Conservation (phyloP, 176 grass and related monocot species). For the Zoysia pacifica region DNA sequence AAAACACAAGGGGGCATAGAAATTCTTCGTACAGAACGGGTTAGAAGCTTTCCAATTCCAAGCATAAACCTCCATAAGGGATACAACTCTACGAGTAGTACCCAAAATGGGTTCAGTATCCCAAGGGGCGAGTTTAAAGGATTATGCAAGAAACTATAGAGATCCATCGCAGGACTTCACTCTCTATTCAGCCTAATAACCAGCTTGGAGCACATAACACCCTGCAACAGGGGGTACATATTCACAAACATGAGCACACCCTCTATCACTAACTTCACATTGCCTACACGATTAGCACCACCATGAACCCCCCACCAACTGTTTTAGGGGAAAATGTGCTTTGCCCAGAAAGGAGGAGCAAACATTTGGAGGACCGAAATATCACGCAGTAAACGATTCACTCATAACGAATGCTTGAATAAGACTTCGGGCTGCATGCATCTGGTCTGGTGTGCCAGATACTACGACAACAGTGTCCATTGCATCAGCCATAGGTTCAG, state of each 20-base stretch:
- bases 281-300: slow-evolving; percentile 15
- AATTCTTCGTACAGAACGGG: too few relatives aligned
- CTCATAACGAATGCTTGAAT: slow-evolving; percentile 91
- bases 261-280: slow-evolving; percentile 14
- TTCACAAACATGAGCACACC: slow-evolving; percentile 18
- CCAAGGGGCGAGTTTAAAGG: not conserved
- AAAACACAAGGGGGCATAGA: too few relatives aligned
- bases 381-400: slow-evolving; percentile 61
- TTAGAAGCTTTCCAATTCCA: too few relatives aligned
- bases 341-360: slow-evolving; percentile 16
- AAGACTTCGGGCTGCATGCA: slow-evolving; percentile 89
- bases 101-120: slow-evolving; percentile 27
- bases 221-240: slow-evolving; percentile 27
- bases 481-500: slow-evolving; percentile 69
- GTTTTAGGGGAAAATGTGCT: not conserved
- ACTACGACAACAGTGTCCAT: slow-evolving; percentile 67
- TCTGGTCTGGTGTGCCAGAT: slow-evolving; percentile 81
- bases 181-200: slow-evolving; percentile 34
- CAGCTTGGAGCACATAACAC: slow-evolving; percentile 33
- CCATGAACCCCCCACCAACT: not conserved
- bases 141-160: slow-evolving; percentile 30
- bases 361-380: slow-evolving; percentile 38
- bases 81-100: not conserved
- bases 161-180: slow-evolving; percentile 26
- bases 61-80: too few relatives aligned